These are phyloP conservation scores for Pleurotus cornucopiae DNA, from an alignment of 768 basidiomycete species.

Conservation along the genomic window DNA sequence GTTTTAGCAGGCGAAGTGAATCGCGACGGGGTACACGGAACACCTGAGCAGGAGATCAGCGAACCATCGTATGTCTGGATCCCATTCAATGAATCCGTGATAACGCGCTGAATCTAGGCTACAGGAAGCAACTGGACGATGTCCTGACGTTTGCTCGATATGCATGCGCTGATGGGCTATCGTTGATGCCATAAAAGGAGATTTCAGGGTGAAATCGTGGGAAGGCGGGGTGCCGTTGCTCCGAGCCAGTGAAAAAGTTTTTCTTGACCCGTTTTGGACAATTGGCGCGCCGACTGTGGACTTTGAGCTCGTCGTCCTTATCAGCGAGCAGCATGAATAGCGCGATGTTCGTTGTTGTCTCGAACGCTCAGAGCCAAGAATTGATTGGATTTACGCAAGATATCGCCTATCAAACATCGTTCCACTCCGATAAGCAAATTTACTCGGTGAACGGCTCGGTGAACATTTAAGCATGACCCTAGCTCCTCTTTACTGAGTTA, in stretches of 20 bases:
- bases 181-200: conserved; percentile 40
- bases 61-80: conserved; percentile 43
- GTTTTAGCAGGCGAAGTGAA: conserved; percentile 59
- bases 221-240: conserved; percentile 32
- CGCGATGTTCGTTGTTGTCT: neutral
- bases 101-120: conserved; percentile 18
- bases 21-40: conserved; percentile 49
- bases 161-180: conserved; percentile 51
- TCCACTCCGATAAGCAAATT: conserved; percentile 15
- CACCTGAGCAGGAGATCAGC: conserved; percentile 21
- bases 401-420: conserved; percentile 2
- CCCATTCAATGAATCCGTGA: conserved; percentile 14
- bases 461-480: conserved; percentile 28
- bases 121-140: conserved; percentile 41
- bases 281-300: conserved; percentile 12
- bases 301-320: neutral
- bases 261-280: conserved; percentile 27
- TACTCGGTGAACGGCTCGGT: conserved; percentile 61
- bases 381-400: neutral
- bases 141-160: conserved; percentile 51
- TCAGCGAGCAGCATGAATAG: neutral
- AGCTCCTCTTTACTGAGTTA: conserved; percentile 14
- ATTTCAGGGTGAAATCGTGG: conserved; percentile 14
- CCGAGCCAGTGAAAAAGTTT: conserved; percentile 42
- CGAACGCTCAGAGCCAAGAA: neutral